Evolutionary conservation across 805 yeast species (phyloP), one percentile per base, ranked within the genome.

Genomic region (Schizosaccharomyces japonicus): DNA sequence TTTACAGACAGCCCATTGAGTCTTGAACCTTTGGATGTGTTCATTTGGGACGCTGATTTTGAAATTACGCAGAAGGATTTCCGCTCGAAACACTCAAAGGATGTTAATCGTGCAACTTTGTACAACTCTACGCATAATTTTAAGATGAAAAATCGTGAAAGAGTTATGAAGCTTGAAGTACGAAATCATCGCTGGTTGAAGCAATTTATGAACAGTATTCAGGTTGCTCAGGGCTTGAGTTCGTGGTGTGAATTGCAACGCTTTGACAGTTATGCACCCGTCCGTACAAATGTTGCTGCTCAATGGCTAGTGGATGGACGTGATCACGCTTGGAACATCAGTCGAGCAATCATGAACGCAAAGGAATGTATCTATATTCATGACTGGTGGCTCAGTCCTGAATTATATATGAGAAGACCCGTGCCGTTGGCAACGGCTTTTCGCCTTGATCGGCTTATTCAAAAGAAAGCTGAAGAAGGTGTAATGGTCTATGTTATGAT

Each of bases 311-410:
- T 90, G 3, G 99, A 90, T 62, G 94, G 80, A 3, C 69, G 99
- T 56, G 99, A 90, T 61, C 81, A 90, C 60, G 79, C 83, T 65
- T 90, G 96, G 95, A 92, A 95, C 1, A 76, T 84, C 2, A 80
- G 94, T 28, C 76, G 84, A 8, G 98, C 96, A 0, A 66, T 90
- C 48, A 83, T 80, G 54, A 78, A 81, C 80, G 96, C 98, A 0
- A 76, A 76, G 53, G 96, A 90, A 65, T 87, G 80, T 1, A 78
- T 90, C 30, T 90, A 77, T 59, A 83, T 90, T 46, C 95, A 90
- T 57, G 99, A 87, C 57, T 90, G 99, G 99, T 90, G 98, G 98
- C 66, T 90, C 25, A 73, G 87, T 3, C 99, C 99, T 0, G 98
- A 90, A 60, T 59, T 90, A 2, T 92, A 90, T 56, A 66, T 90